These are phyloP conservation scores for Pestalotiopsis fici DNA, from an alignment of 2,329 filamentous ascomycete species.

Conservation along the genomic window DNA sequence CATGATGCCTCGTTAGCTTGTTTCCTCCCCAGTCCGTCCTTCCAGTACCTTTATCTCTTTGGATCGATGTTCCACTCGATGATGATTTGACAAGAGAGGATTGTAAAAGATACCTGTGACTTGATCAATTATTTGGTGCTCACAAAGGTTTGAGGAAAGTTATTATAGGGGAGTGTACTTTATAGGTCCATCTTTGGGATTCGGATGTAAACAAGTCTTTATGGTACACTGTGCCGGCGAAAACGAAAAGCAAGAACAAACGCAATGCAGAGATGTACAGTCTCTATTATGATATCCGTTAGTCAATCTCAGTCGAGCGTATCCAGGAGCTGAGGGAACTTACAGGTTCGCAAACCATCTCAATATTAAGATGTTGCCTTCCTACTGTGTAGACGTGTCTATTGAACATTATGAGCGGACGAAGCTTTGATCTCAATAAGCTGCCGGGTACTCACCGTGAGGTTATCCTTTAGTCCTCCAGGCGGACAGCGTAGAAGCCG, in stretches of 20 bases:
- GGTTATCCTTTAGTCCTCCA: conserved; percentile 36
- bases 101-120: not conserved
- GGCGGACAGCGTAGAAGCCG: conserved; percentile 61
- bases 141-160: not conserved
- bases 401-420: not conserved
- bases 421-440: not conserved
- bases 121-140: not conserved
- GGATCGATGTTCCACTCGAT: not conserved
- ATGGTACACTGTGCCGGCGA: not conserved
- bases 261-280: not conserved
- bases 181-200: not conserved
- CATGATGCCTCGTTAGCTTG: not conserved
- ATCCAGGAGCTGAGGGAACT: not conserved
- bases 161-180: not conserved
- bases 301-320: not conserved
- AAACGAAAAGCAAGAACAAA: not conserved
- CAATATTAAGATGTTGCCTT: not conserved
- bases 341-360: not conserved
- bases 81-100: not conserved
- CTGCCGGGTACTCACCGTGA: not conserved
- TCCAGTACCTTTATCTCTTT: not conserved
- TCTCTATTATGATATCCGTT: not conserved
- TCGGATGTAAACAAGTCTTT: not conserved
- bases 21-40: not conserved
- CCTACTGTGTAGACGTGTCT: not conserved